phyloP scores from a whole-genome alignment of 306 rosid species.

The Acacia melanoxylon region DNA sequence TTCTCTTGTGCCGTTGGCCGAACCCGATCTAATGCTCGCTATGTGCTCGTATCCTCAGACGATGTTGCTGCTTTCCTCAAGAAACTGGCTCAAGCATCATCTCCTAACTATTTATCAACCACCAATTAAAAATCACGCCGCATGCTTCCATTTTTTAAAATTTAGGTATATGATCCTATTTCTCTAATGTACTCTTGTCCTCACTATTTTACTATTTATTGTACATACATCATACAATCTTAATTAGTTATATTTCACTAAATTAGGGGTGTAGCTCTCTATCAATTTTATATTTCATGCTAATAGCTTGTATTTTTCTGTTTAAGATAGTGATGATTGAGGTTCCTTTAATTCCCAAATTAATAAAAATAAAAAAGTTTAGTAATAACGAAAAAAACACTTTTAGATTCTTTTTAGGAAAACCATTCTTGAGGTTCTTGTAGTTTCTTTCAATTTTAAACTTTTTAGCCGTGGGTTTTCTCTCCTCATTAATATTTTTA shows the following conservation, averaged over 20 bases:
- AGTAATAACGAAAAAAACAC: neutral
- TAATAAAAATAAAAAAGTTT: neutral
- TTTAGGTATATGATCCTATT: conserved; percentile 1
- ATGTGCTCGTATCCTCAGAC: conserved; percentile 61
- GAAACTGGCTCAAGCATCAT: conserved; percentile 50
- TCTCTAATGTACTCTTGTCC: neutral
- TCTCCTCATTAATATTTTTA: too few relatives aligned
- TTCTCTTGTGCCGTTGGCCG: conserved; percentile 93
- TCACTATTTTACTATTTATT: conserved; percentile 13
- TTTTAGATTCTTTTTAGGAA: neutral
- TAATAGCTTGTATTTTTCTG: neutral
- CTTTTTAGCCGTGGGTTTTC: too few relatives aligned
- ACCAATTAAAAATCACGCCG: neutral
- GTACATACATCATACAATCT: neutral
- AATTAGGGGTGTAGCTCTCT: neutral
- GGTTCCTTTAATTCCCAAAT: neutral
- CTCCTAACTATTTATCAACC: conserved; percentile 4
- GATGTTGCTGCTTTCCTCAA: conserved; percentile 72
- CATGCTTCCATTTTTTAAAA: conserved; percentile 15
- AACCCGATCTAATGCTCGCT: conserved; percentile 76
- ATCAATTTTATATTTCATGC: neutral
- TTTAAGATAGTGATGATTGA: neutral
- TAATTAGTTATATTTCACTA: neutral
- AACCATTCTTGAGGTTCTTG: too few relatives aligned
- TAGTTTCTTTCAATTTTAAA: too few relatives aligned